phyloP scores from a whole-genome alignment of 257 asterid genomes.

The Pogostemon cablin region DNA sequence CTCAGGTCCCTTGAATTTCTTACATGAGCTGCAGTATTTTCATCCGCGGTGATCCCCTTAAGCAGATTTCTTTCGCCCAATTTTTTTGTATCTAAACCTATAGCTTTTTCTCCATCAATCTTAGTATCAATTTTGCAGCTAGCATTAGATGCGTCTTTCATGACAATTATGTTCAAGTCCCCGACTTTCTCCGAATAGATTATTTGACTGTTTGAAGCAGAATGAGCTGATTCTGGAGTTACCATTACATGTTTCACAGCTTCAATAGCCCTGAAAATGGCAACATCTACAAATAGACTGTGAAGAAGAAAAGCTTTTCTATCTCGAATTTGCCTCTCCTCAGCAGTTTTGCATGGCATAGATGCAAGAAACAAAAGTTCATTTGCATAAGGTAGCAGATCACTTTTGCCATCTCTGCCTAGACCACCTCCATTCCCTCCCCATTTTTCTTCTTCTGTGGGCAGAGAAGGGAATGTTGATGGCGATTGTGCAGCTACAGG shows the following conservation, averaged over 20 bases:
- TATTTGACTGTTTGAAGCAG: slow-evolving; percentile 41
- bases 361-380: slow-evolving; percentile 79
- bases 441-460: slow-evolving; percentile 91
- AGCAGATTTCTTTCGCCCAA: slow-evolving; percentile 85
- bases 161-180: slow-evolving; percentile 74
- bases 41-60: slow-evolving; percentile 97
- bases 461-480: slow-evolving; percentile 77
- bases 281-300: slow-evolving; percentile 90
- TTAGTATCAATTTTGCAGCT: slow-evolving; percentile 88
- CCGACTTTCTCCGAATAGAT: slow-evolving; percentile 66
- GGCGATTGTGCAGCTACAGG: slow-evolving; percentile 81
- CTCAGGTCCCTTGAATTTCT: slow-evolving; percentile 37
- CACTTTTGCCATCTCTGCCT: slow-evolving; percentile 85
- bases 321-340: slow-evolving; percentile 93
- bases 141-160: slow-evolving; percentile 77
- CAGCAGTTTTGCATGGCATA: slow-evolving; percentile 95
- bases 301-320: slow-evolving; percentile 96
- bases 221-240: slow-evolving; percentile 53
- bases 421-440: slow-evolving; percentile 98
- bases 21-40: slow-evolving; percentile 94
- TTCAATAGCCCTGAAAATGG: slow-evolving; percentile 81
- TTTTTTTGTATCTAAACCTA: slow-evolving; percentile 57
- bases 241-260: slow-evolving; percentile 71
- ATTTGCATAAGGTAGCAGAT: slow-evolving; percentile 79
- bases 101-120: slow-evolving; percentile 83